phyloP scores from a whole-genome alignment of 2,329 filamentous ascomycete genomes.

The Achaetomium macrosporum region DNA sequence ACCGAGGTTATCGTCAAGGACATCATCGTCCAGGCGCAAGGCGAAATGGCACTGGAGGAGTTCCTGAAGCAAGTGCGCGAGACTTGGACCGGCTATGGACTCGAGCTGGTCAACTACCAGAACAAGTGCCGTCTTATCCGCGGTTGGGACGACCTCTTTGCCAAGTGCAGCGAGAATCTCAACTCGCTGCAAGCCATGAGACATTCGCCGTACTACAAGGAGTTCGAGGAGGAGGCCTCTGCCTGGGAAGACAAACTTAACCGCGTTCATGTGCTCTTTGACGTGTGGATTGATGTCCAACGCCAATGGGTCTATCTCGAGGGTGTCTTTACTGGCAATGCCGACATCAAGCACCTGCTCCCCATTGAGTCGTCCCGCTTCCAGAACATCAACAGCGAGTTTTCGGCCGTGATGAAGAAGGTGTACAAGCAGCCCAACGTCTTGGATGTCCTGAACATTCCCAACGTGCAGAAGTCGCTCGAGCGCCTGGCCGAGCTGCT shows the following conservation, averaged over 20 bases:
- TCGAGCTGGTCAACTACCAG: constrained; percentile 95
- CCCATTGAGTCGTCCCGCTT: constrained; percentile 96
- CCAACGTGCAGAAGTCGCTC: constrained; percentile 90
- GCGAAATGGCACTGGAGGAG: constrained; percentile 96
- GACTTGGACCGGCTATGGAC: constrained; percentile 89
- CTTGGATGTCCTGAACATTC: constrained; percentile 91
- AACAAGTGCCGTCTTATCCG: constrained; percentile 96
- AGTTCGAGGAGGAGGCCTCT: constrained; percentile 95
- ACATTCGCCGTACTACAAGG: constrained; percentile 98
- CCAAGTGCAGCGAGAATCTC: constrained; percentile 95
- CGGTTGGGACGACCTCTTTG: constrained; percentile 96
- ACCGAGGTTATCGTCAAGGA: constrained; percentile 85
- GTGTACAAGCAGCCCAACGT: constrained; percentile 95
- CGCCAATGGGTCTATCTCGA: constrained; percentile 99
- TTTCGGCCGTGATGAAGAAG: constrained; percentile 99
- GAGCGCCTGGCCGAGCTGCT: constrained; percentile 94
- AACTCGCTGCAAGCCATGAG: constrained; percentile 98
- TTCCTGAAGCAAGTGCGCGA: constrained; percentile 95
- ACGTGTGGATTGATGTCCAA: constrained; percentile 99
- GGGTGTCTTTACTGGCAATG: constrained; percentile 97
- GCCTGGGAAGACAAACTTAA: constrained; percentile 98
- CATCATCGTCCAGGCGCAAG: constrained; percentile 91
- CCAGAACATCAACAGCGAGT: constrained; percentile 98
- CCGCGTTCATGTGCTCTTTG: constrained; percentile 92
- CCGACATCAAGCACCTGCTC: constrained; percentile 95